Base-by-base conservation (phyloP, 1,139 yeast genomes). In the Barnettozyma hawaiiensis region DNA sequence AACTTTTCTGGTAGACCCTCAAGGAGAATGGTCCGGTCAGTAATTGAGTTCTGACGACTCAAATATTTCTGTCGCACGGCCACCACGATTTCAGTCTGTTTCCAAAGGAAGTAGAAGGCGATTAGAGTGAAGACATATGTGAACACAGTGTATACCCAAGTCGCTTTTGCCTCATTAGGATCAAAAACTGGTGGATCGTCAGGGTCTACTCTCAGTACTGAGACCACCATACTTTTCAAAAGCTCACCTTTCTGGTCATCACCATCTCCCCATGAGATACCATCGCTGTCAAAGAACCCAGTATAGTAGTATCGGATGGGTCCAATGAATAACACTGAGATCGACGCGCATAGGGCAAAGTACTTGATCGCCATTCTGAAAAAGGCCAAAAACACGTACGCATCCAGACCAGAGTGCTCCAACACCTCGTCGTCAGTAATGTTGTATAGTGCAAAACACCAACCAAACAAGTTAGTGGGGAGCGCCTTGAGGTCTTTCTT, bases 1-100 rank as follows among this genome's bases (percentile, higher is more conserved):
- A 85, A 65, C 34, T 76, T 75, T 0, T 79, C 78, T 0, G 96
- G 95, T 14, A 86, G 79, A 0, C 95, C 96, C 43, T 86, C 82
- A 20, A 86, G 61, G 40, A 85, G 66, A 42, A 87, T 81, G 0
- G 96, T 87, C 51, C 95, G 66, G 65, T 86, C 96, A 0, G 96
- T 86, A 44, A 86, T 76, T 8, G 94, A 81, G 58, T 82, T 79
- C 57, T 86, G 96, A 28, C 78, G 72, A 0, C 95, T 96, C 52
- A 87, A 68, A 57, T 85, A 83, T 50, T 70, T 67, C 55, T 86
- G 96, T 35, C 96, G 70, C 18, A 79, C 77, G 37, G 70, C 66
- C 36, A 85, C 77, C 34, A 87, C 85, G 41, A 70, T 67, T 44
- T 71, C 69, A 0, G 95, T 82, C 53, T 78, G 85, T 31, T 73